phyloP scores from a whole-genome alignment of 116 monocot genomes.

The Zostera marina region DNA sequence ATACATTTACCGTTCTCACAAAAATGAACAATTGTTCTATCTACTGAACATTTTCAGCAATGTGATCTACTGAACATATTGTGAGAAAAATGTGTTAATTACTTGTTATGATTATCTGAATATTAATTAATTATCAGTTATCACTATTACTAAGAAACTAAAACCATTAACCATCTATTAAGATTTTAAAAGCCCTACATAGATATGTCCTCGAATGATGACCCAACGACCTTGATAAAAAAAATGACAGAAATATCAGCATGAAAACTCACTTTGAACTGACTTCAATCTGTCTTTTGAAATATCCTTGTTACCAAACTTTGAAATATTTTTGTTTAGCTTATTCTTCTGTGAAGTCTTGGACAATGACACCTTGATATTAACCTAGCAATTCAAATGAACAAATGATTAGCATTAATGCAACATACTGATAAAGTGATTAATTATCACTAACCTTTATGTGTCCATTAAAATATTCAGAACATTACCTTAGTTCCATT shows the following conservation, averaged over 20 bases:
- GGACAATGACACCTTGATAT: constrained; percentile 74
- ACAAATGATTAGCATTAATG: constrained; percentile 7
- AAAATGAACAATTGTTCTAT: too few species aligned
- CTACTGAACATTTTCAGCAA: too few species aligned
- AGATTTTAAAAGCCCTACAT: background rate
- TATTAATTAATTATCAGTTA: too few species aligned
- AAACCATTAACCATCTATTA: too few species aligned
- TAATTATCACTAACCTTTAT: background rate
- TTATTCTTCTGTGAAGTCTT: constrained; percentile 55
- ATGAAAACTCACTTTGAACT: constrained; percentile 35
- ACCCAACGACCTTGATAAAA: background rate
- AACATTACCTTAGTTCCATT: constrained; percentile 47
- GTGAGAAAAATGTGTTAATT: too few species aligned
- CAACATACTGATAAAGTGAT: background rate
- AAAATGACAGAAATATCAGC: background rate
- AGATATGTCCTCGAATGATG: background rate
- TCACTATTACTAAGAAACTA: too few species aligned
- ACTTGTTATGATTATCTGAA: too few species aligned
- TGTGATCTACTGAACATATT: too few species aligned
- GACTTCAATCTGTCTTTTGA: constrained; percentile 29
- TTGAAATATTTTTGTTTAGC: constrained; percentile 35
- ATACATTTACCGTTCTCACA: too few species aligned
- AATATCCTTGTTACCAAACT: constrained; percentile 21
- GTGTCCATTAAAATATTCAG: background rate
- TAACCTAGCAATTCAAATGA: constrained; percentile 30